A percentile compares a stretch with the other conserved stretches of the same genome.
Conservation (phyloP, 2,329 filamentous ascomycete species). For the Talaromyces sp. region DNA sequence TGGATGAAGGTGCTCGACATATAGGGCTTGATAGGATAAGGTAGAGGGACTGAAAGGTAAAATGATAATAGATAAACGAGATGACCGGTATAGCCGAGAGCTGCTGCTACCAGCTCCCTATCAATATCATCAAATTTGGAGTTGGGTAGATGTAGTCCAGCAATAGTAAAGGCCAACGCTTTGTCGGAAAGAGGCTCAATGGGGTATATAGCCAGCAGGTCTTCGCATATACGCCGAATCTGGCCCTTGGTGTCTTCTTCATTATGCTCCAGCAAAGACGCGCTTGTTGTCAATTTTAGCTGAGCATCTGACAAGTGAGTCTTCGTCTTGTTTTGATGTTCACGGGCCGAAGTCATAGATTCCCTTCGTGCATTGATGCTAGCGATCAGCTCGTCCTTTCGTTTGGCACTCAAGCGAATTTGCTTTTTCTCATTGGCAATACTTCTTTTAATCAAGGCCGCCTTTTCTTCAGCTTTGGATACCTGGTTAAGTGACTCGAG, state of each 20-base stretch:
- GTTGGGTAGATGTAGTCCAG: slow-evolving; percentile 74
- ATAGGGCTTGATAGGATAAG: slow-evolving; percentile 71
- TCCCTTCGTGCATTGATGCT: slow-evolving; percentile 64
- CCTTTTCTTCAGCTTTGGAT: slow-evolving; percentile 39
- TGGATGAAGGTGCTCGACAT: slow-evolving; percentile 72
- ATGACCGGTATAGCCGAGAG: slow-evolving; percentile 74
- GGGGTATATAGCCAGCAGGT: slow-evolving; percentile 73
- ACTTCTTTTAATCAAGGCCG: slow-evolving; percentile 44
- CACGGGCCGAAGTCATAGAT: slow-evolving; percentile 64
- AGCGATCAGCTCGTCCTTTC: slow-evolving; percentile 63
- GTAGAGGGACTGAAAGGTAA: slow-evolving; percentile 74
- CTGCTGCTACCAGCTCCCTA: slow-evolving; percentile 71
- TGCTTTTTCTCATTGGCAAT: slow-evolving; percentile 64
- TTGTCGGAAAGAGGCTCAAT: slow-evolving; percentile 65
- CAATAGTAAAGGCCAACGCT: slow-evolving; percentile 79
- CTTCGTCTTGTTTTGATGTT: slow-evolving; percentile 56
- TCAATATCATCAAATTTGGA: slow-evolving; percentile 67
- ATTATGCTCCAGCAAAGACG: slow-evolving; percentile 53
- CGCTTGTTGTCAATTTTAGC: slow-evolving; percentile 57
- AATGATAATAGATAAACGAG: slow-evolving; percentile 72
- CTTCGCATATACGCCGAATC: slow-evolving; percentile 80
- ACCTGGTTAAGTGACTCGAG: slow-evolving; percentile 31
- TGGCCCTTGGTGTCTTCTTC: slow-evolving; percentile 73
- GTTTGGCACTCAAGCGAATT: slow-evolving; percentile 59
- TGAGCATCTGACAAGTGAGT: slow-evolving; percentile 61